Percentiles rank a stretch among this genome's conserved stretches.
These are phyloP conservation scores for Triticum aestivum DNA, from an alignment of 176 grass and related monocot genomes.

Conservation along the genomic window IWGSC_CS_RefSeq_v2.1 NC_057798.1:767507979-767508478, in stretches of 20 bases:
- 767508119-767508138: no score
- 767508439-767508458: conserved; percentile 3
- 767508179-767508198: no score
- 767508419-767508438: not conserved
- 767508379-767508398: conserved; percentile 6
- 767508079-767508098: no score
- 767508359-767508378: not conserved
- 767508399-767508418: not conserved
- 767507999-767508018: no score
- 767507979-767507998: no score
- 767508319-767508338: not conserved
- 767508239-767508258: not conserved
- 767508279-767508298: not conserved
- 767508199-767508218: not conserved
- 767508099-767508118: no score
- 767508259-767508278: not conserved
- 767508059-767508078: no score
- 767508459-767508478: not conserved
- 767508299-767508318: not conserved
- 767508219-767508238: not conserved
- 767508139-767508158: no score
- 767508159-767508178: no score
- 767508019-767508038: no score
- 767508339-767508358: not conserved
- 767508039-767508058: no score